Evolutionary conservation across 305 asterid species (phyloP).

Genomic region (Coffea humblotiana): DNA sequence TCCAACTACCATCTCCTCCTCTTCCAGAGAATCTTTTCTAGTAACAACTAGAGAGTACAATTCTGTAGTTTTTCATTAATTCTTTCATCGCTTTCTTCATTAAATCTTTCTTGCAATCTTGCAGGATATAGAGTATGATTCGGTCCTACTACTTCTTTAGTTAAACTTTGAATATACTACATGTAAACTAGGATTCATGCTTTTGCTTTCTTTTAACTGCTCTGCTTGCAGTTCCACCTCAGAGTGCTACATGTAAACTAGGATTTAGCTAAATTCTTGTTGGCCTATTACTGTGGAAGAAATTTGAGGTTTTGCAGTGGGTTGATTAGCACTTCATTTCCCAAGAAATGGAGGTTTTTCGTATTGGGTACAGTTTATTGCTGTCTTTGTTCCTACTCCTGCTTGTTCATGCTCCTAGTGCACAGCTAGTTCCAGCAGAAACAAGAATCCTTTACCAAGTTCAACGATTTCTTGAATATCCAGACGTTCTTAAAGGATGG

Average conservation of each 20-base stretch:
- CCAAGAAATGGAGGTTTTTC: conserved; percentile 8
- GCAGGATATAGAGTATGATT: background rate
- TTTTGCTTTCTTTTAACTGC: background rate
- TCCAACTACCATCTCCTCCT: background rate
- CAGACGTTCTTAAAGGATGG: conserved; percentile 69
- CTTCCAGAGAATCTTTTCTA: background rate
- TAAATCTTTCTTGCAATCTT: background rate
- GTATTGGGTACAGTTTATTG: conserved; percentile 33
- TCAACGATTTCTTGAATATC: conserved; percentile 74
- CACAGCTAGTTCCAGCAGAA: conserved; percentile 57
- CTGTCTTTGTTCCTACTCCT: conserved; percentile 20
- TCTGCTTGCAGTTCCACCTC: background rate
- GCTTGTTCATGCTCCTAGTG: conserved; percentile 25
- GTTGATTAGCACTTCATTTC: background rate
- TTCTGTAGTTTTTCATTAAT: background rate
- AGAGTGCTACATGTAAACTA: background rate
- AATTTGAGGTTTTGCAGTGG: conserved; percentile 4
- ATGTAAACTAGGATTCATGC: background rate
- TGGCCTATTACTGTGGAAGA: background rate
- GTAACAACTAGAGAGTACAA: background rate
- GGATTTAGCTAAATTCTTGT: background rate
- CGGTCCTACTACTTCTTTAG: background rate
- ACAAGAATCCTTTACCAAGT: conserved; percentile 62
- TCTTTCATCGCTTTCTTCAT: background rate
- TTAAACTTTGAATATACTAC: too few relatives aligned